phyloP scores from a whole-genome alignment of 345 rosid genomes.

The Cardamine chenopodiifolia region DNA sequence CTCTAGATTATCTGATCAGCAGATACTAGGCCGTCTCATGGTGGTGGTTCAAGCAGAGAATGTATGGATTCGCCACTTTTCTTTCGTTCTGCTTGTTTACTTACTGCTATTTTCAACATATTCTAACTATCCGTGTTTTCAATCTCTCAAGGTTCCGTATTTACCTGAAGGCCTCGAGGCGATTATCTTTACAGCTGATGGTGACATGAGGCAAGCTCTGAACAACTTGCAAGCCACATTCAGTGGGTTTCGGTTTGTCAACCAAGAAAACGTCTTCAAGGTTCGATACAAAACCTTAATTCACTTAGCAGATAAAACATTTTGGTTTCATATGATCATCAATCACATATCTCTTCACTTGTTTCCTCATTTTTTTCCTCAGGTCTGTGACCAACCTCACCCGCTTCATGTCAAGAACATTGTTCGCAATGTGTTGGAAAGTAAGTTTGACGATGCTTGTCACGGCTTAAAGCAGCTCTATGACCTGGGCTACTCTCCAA shows the following conservation, averaged over 20 bases:
- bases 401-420: constrained; percentile 94
- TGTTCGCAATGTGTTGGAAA: constrained; percentile 77
- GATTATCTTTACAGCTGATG: constrained; percentile 96
- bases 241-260: constrained; percentile 92
- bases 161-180: constrained; percentile 98
- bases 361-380: constrained; percentile 8
- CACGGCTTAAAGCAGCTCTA: constrained; percentile 86
- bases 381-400: constrained; percentile 99
- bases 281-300: constrained; percentile 38
- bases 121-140: constrained; percentile 18
- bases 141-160: constrained; percentile 72
- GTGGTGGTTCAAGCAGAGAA: constrained; percentile 82
- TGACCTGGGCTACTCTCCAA: constrained; percentile 92
- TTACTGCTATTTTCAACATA: neutral
- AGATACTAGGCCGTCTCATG: constrained; percentile 93
- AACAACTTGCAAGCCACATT: constrained; percentile 94
- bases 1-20: constrained; percentile 89
- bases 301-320: constrained; percentile 16
- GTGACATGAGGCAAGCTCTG: constrained; percentile 99
- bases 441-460: constrained; percentile 89
- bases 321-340: neutral
- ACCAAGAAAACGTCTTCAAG: constrained; percentile 97
- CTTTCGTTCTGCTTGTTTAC: neutral
- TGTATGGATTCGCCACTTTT: constrained; percentile 45
- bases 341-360: neutral